Base-by-base conservation (phyloP, 1,284 basidiomycete species). In the Ganoderma lucidum region DNA sequence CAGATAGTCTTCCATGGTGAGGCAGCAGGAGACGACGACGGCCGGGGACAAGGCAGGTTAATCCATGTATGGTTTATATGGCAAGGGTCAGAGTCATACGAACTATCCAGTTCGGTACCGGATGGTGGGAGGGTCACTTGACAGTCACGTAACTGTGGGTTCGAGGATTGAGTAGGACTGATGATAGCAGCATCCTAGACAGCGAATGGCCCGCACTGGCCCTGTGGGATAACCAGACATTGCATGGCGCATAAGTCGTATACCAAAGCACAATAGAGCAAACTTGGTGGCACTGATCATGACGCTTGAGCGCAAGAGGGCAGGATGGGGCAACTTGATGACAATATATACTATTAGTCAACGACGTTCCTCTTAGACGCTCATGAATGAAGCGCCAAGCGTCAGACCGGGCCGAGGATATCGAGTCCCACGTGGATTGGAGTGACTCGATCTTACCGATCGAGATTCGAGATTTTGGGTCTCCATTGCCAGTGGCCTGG, bases 1-100 rank as follows among this genome's bases (percentile, higher is more conserved):
- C 23, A 81, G 74, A 71, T 90, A 90, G 10, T 79, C 79, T 6
- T 82, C 68, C 75, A 74, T 66, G 56, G 10, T 17, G 56, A 10
- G 1, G 45, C 6, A 53, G 28, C 23, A 9, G 9, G 23, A 48
- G 48, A 28, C 51, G 14, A 48, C n/a, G 45, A n/a, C 9, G n/a
- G 45, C 5, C 19, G n/a, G 45, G n/a, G n/a, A n/a, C 44, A 48
- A n/a, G 6, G n/a, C 9, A 23, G n/a, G 51, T 53, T 14, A 30
- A 28, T 44, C 23, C 12, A 53, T 4, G 14, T 2, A 53, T 30
- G 8, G 9, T 15, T 53, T 53, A 53, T 53, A 30, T 53, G 6
- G 12, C 12, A 15, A 12, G 3, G 15, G 3, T 53, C 28, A 14
- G 51, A 53, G 51, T 53, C 51, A 53, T 53, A 23, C 51, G 28